Base-by-base conservation (phyloP, 2,329 filamentous ascomycete species). In the Fusarium sp. region DNA sequence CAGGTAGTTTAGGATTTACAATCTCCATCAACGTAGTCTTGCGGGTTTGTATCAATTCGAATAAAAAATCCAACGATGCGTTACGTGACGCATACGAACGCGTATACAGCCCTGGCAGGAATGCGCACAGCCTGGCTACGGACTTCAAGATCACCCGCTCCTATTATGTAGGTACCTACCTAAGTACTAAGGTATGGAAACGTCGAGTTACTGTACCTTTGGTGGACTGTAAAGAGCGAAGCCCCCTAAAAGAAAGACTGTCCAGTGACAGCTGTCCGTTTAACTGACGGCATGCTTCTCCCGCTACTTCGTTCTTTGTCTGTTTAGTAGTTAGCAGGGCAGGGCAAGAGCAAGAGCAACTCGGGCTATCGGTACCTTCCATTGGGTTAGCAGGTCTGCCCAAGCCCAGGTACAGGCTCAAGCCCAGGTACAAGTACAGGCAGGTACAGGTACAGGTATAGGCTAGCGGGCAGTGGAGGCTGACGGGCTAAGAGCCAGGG, bases 91-190 rank as follows among this genome's bases (percentile, higher is more conserved):
- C 46, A 40, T 47, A 44, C 53, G 47, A 54, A 68, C 65, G 60
- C 64, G 65, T 65, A 65, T 53, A 56, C 53, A 68, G 59, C 47
- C 64, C 59, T 65, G 65, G 53, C 32, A 61, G 51, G 47, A 62
- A 52, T 65, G 48, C 46, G 41, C 65, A 68, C 65, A 62, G 65
- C 59, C 63, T 59, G 35, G 26, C 17, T 41, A n/a, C 22, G 45
- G 32, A 17, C 8, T n/a, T 5, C 28, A 30, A 30, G 28, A 30
- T 13, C 28, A 30, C 11, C 28, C 28, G 28, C 11, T 30, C 28
- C 28, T 30, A 10, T 19, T 24, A 7, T 24, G 22, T 22, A 22
- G 5, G 5, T 22, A 22, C 22, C n/a, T n/a, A n/a, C n/a, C n/a
- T n/a, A n/a, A n/a, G n/a, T n/a, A n/a, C n/a, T n/a, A n/a, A n/a